Conservation (phyloP, 2,329 filamentous ascomycete genomes). For the Coleophoma eucalyptorum region DNA sequence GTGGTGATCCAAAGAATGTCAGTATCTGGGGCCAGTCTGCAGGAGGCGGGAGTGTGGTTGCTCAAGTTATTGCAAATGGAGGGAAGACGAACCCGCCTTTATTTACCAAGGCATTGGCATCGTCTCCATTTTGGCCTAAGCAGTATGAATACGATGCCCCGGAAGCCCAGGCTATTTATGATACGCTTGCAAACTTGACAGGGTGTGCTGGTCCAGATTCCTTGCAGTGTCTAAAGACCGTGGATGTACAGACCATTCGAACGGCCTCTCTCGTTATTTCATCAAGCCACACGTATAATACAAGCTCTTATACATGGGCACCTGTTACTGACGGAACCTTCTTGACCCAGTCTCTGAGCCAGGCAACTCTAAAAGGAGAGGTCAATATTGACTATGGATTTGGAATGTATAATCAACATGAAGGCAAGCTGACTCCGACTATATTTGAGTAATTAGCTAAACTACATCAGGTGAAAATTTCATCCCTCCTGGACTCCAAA, state of each 20-base stretch:
- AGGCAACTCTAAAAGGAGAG: slow-evolving; percentile 30
- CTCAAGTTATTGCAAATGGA: slow-evolving; percentile 45
- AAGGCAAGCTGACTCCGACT: slow-evolving; percentile 24
- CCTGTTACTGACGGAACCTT: slow-evolving; percentile 56
- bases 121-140: slow-evolving; percentile 49
- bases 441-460: not conserved
- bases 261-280: slow-evolving; percentile 47
- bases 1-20: slow-evolving; percentile 52
- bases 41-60: slow-evolving; percentile 48
- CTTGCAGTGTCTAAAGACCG: slow-evolving; percentile 49
- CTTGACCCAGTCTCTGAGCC: slow-evolving; percentile 40
- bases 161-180: slow-evolving; percentile 40
- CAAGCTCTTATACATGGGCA: slow-evolving; percentile 54
- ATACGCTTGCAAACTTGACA: slow-evolving; percentile 36
- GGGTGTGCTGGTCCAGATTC: slow-evolving; percentile 39
- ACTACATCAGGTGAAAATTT: slow-evolving; percentile 49
- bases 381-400: slow-evolving; percentile 44
- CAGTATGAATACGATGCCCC: slow-evolving; percentile 46
- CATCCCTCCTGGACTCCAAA: slow-evolving; percentile 44
- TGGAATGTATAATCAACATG: slow-evolving; percentile 58
- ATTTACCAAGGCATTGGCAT: slow-evolving; percentile 47
- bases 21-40: slow-evolving; percentile 59
- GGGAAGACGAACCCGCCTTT: slow-evolving; percentile 36
- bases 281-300: slow-evolving; percentile 46
- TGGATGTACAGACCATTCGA: slow-evolving; percentile 48